Base-by-base conservation (phyloP, 441 rosid species). In the Syzygium syzygioides region DNA sequence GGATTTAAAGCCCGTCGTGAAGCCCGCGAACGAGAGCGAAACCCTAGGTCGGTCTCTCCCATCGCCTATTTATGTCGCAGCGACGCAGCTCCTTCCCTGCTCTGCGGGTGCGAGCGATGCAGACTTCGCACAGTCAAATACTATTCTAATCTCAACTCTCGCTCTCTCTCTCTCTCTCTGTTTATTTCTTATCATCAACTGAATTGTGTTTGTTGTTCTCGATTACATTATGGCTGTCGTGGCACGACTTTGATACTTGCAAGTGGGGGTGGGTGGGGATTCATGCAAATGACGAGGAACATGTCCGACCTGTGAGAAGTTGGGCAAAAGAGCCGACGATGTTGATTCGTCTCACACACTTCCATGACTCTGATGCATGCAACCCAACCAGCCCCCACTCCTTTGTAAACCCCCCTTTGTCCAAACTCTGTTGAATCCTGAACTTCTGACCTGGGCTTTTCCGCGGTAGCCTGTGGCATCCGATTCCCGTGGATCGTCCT, bases 291-390 rank as follows among this genome's bases (percentile, higher is more conserved):
- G 92, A 92, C 90, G 93, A 92, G 90, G 53, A 90, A 5, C 8
- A 76, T 26, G 18, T 57, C 59, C 83, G 55, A 45, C n/a, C 52
- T 84, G 88, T 89, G 90, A 90, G 92, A 91, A 92, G 93, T 91
- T 89, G 55, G 66, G 88, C 86, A 9, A 55, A 50, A 80, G 26
- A 17, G 86, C 85, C 88, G 59, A 91, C 93, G 32, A 68, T 92
- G 91, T 91, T 88, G 87, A 71, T 37, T 37, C 52, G 48, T 45
- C 50, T 41, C 91, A 87, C 91, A 53, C 86, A 91, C 93, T 92
- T 91, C 93, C 92, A 92, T 91, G 92, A 92, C 93, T 91, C 92
- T 92, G 93, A 91, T 90, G 91, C 91, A 34, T 85, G 7, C 17
- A 7, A 14, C 50, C 48, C 48, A 45, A 45, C n/a, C n/a, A n/a